Percentiles rank a stretch among this genome's conserved stretches.
Evolutionary conservation across 169 alveolate genomes (phyloP).

Genomic region (Plasmodium berghei): DNA sequence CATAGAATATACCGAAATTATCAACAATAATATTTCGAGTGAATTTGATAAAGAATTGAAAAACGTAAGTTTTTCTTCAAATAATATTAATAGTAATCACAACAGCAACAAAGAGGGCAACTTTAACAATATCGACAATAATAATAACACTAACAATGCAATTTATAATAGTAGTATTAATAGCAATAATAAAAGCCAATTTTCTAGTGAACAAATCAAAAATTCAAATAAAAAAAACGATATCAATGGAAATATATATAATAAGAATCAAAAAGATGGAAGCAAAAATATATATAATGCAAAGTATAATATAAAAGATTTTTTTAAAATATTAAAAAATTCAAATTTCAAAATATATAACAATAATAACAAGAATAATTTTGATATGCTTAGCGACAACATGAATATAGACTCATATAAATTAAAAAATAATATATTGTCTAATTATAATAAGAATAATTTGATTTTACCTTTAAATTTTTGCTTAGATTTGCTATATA

Average conservation of each 20-base stretch:
- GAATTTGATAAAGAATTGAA: no score
- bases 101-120: not conserved
- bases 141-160: not conserved
- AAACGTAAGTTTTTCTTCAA: no score
- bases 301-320: conserved; percentile 49
- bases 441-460: conserved; percentile 66
- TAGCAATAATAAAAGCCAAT: not conserved
- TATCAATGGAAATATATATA: not conserved
- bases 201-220: not conserved
- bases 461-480: conserved; percentile 59
- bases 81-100: conserved; percentile 3
- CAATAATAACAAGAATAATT: conserved; percentile 9
- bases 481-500: conserved; percentile 65
- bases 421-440: conserved; percentile 30
- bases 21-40: no score
- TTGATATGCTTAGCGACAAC: conserved; percentile 18
- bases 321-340: conserved; percentile 67
- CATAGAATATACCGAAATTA: no score
- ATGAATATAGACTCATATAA: conserved; percentile 2
- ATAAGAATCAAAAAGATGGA: not conserved
- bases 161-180: not conserved
- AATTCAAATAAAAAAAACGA: not conserved
- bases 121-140: not conserved
- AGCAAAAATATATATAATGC: conserved; percentile 7
- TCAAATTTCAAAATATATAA: conserved; percentile 14